Evolutionary conservation across 192 early-diverging fungal genomes (phyloP).

Genomic region (Geosiphon pyriformis): DNA sequence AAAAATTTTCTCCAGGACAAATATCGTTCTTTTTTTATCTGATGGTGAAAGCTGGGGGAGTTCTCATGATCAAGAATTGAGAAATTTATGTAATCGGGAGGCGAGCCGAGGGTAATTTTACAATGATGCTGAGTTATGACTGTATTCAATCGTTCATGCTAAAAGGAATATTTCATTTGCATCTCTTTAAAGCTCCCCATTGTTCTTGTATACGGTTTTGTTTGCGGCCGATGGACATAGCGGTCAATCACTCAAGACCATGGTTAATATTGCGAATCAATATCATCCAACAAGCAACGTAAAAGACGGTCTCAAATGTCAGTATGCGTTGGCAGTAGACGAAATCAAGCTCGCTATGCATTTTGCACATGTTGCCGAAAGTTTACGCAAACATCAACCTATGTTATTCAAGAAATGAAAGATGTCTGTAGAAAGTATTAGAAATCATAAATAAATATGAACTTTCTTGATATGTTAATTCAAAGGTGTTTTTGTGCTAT

Average conservation of each 20-base stretch:
- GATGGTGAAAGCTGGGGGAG: constrained; percentile 17
- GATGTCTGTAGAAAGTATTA: too few relatives aligned
- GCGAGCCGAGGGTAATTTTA: constrained; percentile 1
- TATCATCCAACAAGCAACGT: neutral
- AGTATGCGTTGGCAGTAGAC: constrained; percentile 1
- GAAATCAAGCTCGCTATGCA: neutral
- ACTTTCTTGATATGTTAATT: too few relatives aligned
- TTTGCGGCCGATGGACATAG: neutral
- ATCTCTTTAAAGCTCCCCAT: neutral
- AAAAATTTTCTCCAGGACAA: neutral
- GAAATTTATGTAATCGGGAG: constrained; percentile 8
- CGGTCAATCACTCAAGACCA: constrained; percentile 3
- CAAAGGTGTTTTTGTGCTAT: too few relatives aligned
- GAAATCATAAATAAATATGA: too few relatives aligned
- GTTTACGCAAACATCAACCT: constrained; percentile 10
- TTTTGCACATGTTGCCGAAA: constrained; percentile 10
- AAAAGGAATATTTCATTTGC: neutral
- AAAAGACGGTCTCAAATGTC: constrained; percentile 4
- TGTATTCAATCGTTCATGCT: neutral
- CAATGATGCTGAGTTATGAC: neutral
- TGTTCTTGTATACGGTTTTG: constrained; percentile 11
- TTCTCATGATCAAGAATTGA: constrained; percentile 2
- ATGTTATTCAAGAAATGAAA: constrained; percentile 10
- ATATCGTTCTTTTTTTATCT: constrained; percentile 18
- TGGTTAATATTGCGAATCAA: constrained; percentile 14